Conservation (phyloP, 495 filamentous ascomycete species). For the Penicilliopsis zonata region DNA sequence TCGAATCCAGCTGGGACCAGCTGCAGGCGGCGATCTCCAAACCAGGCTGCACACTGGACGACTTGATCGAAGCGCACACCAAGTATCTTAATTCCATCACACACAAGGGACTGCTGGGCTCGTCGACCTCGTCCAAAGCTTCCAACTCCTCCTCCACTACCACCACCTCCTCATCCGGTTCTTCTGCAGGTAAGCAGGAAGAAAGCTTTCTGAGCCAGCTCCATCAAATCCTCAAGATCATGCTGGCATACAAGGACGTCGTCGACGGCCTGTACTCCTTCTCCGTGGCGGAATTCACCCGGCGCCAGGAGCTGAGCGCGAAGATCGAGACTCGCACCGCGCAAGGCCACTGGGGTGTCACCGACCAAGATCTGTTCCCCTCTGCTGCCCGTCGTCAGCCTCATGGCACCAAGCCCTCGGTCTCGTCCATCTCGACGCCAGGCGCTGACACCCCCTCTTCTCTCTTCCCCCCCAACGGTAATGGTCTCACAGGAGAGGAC, state of each 20-base stretch:
- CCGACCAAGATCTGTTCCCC: slow-evolving; percentile 36
- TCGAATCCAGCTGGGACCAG: slow-evolving; percentile 86
- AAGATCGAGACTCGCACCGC: slow-evolving; percentile 54
- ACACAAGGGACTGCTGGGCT: slow-evolving; percentile 87
- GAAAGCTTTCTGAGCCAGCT: slow-evolving; percentile 85
- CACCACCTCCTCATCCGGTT: too few relatives aligned
- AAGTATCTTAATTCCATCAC: slow-evolving; percentile 89
- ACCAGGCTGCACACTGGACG: slow-evolving; percentile 82
- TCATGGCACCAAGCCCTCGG: slow-evolving; percentile 10
- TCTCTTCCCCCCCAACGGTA: slow-evolving; percentile 12
- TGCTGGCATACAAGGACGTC: slow-evolving; percentile 87
- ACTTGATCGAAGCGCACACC: slow-evolving; percentile 84
- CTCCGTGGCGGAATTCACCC: slow-evolving; percentile 85
- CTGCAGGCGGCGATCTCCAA: slow-evolving; percentile 69
- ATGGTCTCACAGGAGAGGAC: slow-evolving; percentile 37
- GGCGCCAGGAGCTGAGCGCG: slow-evolving; percentile 71
- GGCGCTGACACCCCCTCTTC: slow-evolving; percentile 21
- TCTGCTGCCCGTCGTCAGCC: slow-evolving; percentile 11
- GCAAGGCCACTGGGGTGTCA: slow-evolving; percentile 49
- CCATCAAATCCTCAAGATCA: slow-evolving; percentile 81
- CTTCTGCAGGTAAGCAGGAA: slow-evolving; percentile 42
- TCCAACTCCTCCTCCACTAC: slow-evolving; percentile 27
- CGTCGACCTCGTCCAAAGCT: slow-evolving; percentile 31
- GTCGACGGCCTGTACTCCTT: slow-evolving; percentile 93
- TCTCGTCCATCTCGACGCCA: slow-evolving; percentile 17